Percentiles rank a stretch among this genome's conserved stretches.
Conservation (phyloP, 495 filamentous ascomycete species). For the Aspergillus wentii region DNA sequence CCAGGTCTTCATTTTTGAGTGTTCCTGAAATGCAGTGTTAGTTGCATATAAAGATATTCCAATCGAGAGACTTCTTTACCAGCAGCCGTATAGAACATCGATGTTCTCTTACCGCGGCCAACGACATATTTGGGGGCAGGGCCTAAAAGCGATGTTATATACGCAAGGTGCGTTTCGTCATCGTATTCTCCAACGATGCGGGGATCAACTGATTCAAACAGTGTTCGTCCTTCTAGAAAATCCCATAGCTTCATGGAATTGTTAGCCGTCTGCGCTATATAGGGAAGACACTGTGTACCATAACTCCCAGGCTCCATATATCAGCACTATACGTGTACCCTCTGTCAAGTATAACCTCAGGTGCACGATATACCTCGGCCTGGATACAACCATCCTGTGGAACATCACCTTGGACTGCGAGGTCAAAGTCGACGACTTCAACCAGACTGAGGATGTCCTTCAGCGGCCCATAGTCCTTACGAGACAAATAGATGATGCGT, state of each 20-base stretch:
- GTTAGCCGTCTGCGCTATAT: too few relatives aligned
- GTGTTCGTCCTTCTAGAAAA: neutral
- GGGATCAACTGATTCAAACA: neutral
- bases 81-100: conserved; percentile 9
- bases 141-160: conserved; percentile 35
- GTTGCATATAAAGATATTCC: too few relatives aligned
- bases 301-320: neutral
- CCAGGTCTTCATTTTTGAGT: conserved; percentile 7
- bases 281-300: conserved; percentile 1
- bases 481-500: conserved; percentile 12
- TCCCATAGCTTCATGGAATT: too few relatives aligned
- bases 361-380: too few relatives aligned
- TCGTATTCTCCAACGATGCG: conserved; percentile 12
- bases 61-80: neutral
- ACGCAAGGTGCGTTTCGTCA: conserved; percentile 22
- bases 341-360: too few relatives aligned
- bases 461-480: conserved; percentile 12
- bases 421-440: conserved; percentile 14
- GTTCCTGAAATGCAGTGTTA: too few relatives aligned
- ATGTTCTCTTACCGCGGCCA: conserved; percentile 13
- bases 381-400: too few relatives aligned
- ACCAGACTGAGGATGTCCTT: too few relatives aligned
- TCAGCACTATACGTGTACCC: too few relatives aligned
- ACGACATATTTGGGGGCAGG: conserved; percentile 23
- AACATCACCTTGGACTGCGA: too few relatives aligned